Evolutionary conservation across 1,139 yeast genomes (phyloP), one percentile per base, ranked within the genome.

Genomic region (Yamadazyma jaroonii): DNA sequence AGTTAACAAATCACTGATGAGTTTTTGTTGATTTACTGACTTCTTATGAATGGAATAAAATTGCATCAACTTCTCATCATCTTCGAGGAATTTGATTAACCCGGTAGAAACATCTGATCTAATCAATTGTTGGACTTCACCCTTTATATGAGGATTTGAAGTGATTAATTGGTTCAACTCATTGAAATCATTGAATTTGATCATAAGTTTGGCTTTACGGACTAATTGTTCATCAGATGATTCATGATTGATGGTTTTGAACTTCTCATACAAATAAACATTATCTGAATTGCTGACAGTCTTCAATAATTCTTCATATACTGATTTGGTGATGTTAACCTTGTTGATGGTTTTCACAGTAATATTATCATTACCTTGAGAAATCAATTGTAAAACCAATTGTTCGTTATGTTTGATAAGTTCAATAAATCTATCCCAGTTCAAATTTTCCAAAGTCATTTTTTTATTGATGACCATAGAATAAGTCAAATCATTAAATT

Each of bases 401-500:
- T 33, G 6, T 14, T 39, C 26, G 11, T 40, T 38, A 4, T 44
- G 43, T 2, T 37, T 36, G 14, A n/a, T 45, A 49, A 65, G 36
- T n/a, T 68, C 50, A n/a, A 66, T 40, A 35, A 70, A 54, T 3
- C 55, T 54, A 6, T 46, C 38, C 24, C 56, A 40, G 7, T 51
- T 46, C 9, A 68, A 42, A 22, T 51, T 51, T 13, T 54, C 56
- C 25, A 48, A 30, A 8, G 61, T 48, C 42, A 68, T 67, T 10
- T 56, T 52, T 26, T 57, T 54, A 37, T 60, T 65, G 12, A 66
- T 47, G 3, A 70, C 37, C n/a, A 61, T 55, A 10, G 46, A 46
- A 67, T 74, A 66, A 1, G 75, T 70, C 1, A 42, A 45, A 9
- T 52, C 40, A 22, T 52, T 56, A 45, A 71, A 70, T 7, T 51